phyloP scores from a whole-genome alignment of 2,329 filamentous ascomycete genomes.

The Colletotrichum salicis region DNA sequence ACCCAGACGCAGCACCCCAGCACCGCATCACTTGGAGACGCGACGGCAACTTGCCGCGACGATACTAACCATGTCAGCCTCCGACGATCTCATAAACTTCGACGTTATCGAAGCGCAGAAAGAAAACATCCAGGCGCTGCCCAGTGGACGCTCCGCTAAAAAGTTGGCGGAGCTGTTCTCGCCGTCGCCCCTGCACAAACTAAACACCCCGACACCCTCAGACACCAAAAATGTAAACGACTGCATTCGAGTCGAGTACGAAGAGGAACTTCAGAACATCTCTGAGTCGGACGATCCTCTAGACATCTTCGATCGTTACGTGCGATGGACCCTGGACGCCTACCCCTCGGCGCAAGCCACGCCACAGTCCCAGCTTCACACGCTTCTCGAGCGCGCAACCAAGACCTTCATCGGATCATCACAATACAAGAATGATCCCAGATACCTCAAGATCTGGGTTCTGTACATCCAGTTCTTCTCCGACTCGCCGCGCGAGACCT shows the following conservation, averaged over 20 bases:
- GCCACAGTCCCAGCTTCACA: slow-evolving; percentile 87
- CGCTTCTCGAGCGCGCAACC: slow-evolving; percentile 90
- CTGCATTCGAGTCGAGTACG: slow-evolving; percentile 83
- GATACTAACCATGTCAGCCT: slow-evolving; percentile 56
- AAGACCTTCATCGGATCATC: slow-evolving; percentile 85
- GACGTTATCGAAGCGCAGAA: slow-evolving; percentile 96
- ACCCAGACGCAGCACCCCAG: slow-evolving; percentile 16
- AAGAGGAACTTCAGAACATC: slow-evolving; percentile 81
- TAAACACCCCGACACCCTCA: slow-evolving; percentile 72
- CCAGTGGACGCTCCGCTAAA: slow-evolving; percentile 86
- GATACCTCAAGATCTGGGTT: slow-evolving; percentile 93
- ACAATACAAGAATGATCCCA: slow-evolving; percentile 94
- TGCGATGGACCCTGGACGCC: slow-evolving; percentile 94
- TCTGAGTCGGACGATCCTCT: slow-evolving; percentile 93
- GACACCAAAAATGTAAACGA: slow-evolving; percentile 83
- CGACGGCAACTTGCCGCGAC: slow-evolving; percentile 27
- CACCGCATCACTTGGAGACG: slow-evolving; percentile 28
- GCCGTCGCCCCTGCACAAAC: slow-evolving; percentile 67
- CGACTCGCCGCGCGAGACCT: slow-evolving; percentile 92
- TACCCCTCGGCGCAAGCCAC: slow-evolving; percentile 96
- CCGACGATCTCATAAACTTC: slow-evolving; percentile 75
- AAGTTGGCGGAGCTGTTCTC: slow-evolving; percentile 88
- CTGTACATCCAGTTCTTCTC: slow-evolving; percentile 94
- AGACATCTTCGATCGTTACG: slow-evolving; percentile 95
- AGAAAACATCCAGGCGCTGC: slow-evolving; percentile 96